A percentile compares a stretch with the other conserved stretches of the same genome.
These are phyloP conservation scores for Vittaforma corneae DNA, from an alignment of 371 early-diverging fungal genomes.

Conservation along the genomic window DNA sequence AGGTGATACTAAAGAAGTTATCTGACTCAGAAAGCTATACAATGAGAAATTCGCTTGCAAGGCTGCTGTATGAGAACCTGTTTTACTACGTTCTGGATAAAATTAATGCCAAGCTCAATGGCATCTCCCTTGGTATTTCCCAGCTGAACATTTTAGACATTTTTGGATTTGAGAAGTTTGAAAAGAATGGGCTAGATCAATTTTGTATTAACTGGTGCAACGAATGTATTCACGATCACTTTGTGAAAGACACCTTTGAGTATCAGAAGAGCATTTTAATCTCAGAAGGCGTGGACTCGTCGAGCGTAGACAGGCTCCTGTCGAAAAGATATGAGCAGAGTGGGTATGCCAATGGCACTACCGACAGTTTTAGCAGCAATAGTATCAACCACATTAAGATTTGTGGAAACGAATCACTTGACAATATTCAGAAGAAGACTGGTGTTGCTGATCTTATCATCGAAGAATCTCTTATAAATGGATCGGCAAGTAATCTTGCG, in stretches of 20 bases:
- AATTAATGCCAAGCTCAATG: constrained; percentile 39
- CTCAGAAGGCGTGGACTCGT: constrained; percentile 40
- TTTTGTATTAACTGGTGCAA: constrained; percentile 63
- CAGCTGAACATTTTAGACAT: constrained; percentile 61
- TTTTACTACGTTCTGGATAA: constrained; percentile 48
- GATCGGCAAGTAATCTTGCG: constrained; percentile 40
- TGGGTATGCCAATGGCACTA: too few relatives aligned
- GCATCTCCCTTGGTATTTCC: constrained; percentile 3
- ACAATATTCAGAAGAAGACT: constrained; percentile 50
- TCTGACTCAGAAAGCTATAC: constrained; percentile 30
- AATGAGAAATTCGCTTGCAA: constrained; percentile 69
- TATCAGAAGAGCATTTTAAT: constrained; percentile 72
- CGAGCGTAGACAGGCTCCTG: too few relatives aligned
- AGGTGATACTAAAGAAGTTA: constrained; percentile 64
- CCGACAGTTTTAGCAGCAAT: too few relatives aligned
- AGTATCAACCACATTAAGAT: too few relatives aligned
- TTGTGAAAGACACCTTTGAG: constrained; percentile 80
- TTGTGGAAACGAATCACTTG: too few relatives aligned
- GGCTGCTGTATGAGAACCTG: constrained; percentile 55
- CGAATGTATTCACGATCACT: constrained; percentile 63
- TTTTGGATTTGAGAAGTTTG: constrained; percentile 65
- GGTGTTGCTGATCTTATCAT: constrained; percentile 57
- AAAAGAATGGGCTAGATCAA: constrained; percentile 60
- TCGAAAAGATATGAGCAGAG: too few relatives aligned
- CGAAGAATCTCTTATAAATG: constrained; percentile 56